Evolutionary conservation across 345 rosid species (phyloP), one percentile per base, ranked within the genome.

Genomic region (Hypericum androsaemum): DNA sequence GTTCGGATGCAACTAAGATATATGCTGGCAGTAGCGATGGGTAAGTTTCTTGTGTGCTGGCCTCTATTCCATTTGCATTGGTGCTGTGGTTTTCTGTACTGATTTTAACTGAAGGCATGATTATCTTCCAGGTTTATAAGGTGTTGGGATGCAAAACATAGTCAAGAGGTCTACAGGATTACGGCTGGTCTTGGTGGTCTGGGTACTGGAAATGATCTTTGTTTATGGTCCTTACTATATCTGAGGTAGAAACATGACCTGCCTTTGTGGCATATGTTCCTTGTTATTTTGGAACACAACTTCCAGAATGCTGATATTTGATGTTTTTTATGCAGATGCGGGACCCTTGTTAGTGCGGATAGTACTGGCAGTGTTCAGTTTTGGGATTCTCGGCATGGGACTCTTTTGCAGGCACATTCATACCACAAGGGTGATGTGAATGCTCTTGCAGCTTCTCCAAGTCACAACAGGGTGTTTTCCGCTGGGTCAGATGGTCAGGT

Each of bases 401-500:
- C 92, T 11, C 87, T 82, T 67, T 53, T 84, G 70, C 89, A 87
- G 75, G 75, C 78, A 3, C 92, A 82, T 71, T 69, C 95, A 50
- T 64, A 58, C 39, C 98, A 90, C 74, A 87, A 84, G 72, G 96
- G 96, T 69, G 92, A 82, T 71, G 96, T 72, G 50, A 79, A 87
- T 71, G 60, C 95, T 42, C 77, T 90, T 54, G 92, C 92, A 46
- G 89, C 83, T 49, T 63, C 86, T 40, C 98, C 98, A 60, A 82
- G 79, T 70, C 95, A 87, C 63, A 82, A 70, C 50, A 73, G 86
- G 70, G 96, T 90, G 57, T 90, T 82, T 58, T 87, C 96, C 64
- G 83, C 95, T 47, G 96, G 98, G 59, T 78, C 95, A 15, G 96
- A 90, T 72, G 98, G 98, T 63, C 90, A 87, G 96, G 96, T 86